Conservation (phyloP, 148 eudicot species). For the Camellia japonica region DNA sequence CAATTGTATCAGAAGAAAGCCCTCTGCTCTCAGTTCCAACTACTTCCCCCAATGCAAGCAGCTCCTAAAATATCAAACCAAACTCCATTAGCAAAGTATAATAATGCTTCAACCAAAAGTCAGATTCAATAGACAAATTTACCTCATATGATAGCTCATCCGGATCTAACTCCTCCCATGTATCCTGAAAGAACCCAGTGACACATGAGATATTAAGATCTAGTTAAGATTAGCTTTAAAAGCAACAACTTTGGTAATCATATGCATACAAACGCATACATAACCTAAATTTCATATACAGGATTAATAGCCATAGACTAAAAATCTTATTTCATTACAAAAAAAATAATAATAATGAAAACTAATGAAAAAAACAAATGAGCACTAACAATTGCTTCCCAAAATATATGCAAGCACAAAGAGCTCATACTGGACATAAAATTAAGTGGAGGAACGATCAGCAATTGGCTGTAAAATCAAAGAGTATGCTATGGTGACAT, state of each 20-base stretch:
- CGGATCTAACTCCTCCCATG: constrained; percentile 96
- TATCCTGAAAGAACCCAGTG: constrained; percentile 52
- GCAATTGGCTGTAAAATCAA: neutral
- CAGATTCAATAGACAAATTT: constrained; percentile 13
- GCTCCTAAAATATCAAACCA: constrained; percentile 47
- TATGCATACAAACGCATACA: neutral
- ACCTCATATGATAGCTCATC: constrained; percentile 98
- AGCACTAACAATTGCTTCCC: neutral
- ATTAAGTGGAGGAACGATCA: neutral
- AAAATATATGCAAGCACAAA: neutral
- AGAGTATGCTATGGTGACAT: neutral
- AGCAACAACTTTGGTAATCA: neutral
- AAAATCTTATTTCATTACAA: neutral
- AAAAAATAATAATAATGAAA: too few relatives aligned
- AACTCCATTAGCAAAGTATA: constrained; percentile 14
- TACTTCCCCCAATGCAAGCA: constrained; percentile 80
- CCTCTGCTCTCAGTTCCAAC: constrained; percentile 98
- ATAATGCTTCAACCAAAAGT: neutral
- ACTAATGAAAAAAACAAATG: neutral
- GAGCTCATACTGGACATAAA: neutral
- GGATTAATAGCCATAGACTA: neutral
- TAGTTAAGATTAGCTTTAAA: neutral
- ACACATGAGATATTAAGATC: constrained; percentile 3
- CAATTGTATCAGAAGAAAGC: constrained; percentile 76
- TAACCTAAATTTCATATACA: neutral